Evolutionary conservation across 2,329 filamentous ascomycete genomes (phyloP).

Genomic region (Lecanosticta acicola): DNA sequence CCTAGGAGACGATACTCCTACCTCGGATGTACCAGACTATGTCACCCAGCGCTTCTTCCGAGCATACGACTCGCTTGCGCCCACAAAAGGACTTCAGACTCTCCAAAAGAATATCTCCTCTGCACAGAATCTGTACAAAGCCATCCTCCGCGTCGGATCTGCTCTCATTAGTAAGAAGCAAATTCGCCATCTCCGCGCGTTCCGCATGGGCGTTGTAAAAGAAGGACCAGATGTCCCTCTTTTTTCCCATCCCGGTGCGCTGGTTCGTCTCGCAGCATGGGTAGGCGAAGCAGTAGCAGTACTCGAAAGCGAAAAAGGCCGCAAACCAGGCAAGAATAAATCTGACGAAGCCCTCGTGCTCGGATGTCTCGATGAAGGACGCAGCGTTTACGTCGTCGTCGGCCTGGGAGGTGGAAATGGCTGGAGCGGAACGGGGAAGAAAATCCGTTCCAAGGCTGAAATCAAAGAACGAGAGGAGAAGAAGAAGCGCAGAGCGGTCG

Average conservation of each 20-base stretch:
- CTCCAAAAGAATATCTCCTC: conserved; percentile 71
- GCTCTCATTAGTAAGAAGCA: conserved; percentile 88
- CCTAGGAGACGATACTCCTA: conserved; percentile 19
- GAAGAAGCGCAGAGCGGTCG: conserved; percentile 56
- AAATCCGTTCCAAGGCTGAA: conserved; percentile 36
- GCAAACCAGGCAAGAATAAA: conserved; percentile 50
- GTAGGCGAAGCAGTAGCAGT: conserved; percentile 86
- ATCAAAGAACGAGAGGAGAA: conserved; percentile 56
- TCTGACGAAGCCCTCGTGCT: conserved; percentile 75
- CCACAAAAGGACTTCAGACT: conserved; percentile 58
- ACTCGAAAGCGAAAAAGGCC: conserved; percentile 76
- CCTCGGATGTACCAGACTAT: conserved; percentile 37
- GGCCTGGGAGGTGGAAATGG: conserved; percentile 84
- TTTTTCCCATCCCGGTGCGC: conserved; percentile 85
- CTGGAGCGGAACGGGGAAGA: conserved; percentile 53
- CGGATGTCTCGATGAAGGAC: conserved; percentile 78
- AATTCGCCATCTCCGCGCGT: conserved; percentile 85
- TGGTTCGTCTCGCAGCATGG: conserved; percentile 93
- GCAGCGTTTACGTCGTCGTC: conserved; percentile 86
- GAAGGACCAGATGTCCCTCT: conserved; percentile 87
- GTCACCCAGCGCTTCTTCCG: conserved; percentile 52
- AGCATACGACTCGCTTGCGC: conserved; percentile 53
- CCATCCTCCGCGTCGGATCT: conserved; percentile 89
- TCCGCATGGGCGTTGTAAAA: conserved; percentile 92
- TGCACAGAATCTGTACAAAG: conserved; percentile 82